Conservation (phyloP, 805 yeast genomes). For the Kodamaea restingae region DNA sequence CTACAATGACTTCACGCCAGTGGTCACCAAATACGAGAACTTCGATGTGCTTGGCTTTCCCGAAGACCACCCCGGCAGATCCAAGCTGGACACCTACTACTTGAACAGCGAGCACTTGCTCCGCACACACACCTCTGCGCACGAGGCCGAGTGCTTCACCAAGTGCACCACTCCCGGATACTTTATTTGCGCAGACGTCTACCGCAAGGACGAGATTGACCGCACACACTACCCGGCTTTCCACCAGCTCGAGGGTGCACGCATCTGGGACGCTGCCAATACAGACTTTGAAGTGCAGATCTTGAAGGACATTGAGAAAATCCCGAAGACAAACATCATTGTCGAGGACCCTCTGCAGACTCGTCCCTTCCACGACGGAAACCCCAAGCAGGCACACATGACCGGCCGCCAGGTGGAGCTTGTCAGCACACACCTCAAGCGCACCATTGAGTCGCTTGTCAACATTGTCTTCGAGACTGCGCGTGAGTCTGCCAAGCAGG, state of each 20-base stretch:
- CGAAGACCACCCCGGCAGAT: conserved; percentile 86
- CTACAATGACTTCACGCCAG: conserved; percentile 77
- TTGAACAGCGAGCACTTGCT: conserved; percentile 67
- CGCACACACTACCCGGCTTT: conserved; percentile 95
- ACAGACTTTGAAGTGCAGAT: conserved; percentile 39
- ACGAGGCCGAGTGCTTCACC: conserved; percentile 81
- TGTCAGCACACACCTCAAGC: conserved; percentile 72
- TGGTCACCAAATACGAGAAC: conserved; percentile 76
- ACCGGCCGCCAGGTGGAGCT: conserved; percentile 62
- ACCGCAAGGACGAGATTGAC: conserved; percentile 92
- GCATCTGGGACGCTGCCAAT: conserved; percentile 62
- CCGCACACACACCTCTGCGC: conserved; percentile 96
- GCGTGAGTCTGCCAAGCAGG: conserved; percentile 52
- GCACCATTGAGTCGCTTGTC: conserved; percentile 80
- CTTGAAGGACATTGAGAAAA: conserved; percentile 51
- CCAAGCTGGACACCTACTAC: conserved; percentile 90
- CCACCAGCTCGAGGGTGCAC: conserved; percentile 97
- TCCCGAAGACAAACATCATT: conserved; percentile 65
- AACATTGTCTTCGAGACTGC: conserved; percentile 78
- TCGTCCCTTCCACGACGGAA: conserved; percentile 49
- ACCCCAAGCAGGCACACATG: conserved; percentile 83
- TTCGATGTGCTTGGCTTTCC: conserved; percentile 94
- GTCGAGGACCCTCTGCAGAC: conserved; percentile 66
- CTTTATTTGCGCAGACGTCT: conserved; percentile 92
- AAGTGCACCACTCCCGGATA: conserved; percentile 73